Conservation (phyloP, 176 grass and related monocot species). For the Luzula sylvatica region DNA sequence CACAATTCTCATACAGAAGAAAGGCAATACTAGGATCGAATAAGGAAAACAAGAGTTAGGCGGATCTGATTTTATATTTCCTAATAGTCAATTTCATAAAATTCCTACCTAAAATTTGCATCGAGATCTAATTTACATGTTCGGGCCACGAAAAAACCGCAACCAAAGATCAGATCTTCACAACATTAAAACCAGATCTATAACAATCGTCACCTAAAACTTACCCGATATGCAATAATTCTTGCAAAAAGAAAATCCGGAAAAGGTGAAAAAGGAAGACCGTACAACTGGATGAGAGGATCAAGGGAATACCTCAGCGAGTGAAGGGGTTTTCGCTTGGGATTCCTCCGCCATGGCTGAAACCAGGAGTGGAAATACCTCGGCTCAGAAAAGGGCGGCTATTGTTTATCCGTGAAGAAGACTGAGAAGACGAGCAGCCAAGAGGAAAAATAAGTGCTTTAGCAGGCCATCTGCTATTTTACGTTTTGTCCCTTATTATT, state of each 20-base stretch:
- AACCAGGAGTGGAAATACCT: too few species aligned
- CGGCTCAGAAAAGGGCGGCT: too few species aligned
- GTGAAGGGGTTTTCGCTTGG: conserved; percentile 1
- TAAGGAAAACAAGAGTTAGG: neutral
- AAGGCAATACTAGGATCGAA: neutral
- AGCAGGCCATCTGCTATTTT: too few species aligned
- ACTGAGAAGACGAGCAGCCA: too few species aligned
- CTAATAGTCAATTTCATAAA: neutral
- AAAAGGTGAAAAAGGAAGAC: neutral
- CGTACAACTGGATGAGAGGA: neutral
- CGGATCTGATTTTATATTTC: neutral
- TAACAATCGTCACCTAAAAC: neutral
- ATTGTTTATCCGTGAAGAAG: too few species aligned
- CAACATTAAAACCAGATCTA: conserved; percentile 11
- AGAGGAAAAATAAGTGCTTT: too few species aligned
- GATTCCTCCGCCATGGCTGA: conserved; percentile 17
- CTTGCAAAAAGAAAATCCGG: neutral
- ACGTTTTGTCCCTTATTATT: too few species aligned
- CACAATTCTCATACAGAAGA: neutral
- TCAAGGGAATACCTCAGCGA: conserved; percentile 1
- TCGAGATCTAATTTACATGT: conserved; percentile 10
- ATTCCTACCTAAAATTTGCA: neutral
- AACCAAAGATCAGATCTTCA: neutral
- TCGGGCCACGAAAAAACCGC: neutral
- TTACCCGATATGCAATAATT: neutral